Evolutionary conservation across 2,329 filamentous ascomycete species (phyloP).

Genomic region (Purpureocillium lavendulum): DNA sequence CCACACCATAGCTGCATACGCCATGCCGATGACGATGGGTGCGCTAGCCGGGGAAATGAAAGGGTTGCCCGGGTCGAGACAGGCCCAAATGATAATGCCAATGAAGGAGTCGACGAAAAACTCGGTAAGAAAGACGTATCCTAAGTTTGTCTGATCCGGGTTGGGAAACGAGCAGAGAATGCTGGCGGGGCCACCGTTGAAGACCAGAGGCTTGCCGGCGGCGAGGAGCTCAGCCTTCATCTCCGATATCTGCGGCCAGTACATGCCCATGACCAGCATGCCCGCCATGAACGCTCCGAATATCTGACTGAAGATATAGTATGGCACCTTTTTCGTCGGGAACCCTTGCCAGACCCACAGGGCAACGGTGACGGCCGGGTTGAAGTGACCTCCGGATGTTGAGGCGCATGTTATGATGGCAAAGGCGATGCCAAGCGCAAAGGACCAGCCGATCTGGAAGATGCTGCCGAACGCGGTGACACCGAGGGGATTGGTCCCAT

Average conservation of each 20-base stretch:
- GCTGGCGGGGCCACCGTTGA: constrained; percentile 40
- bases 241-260: constrained; percentile 36
- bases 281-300: constrained; percentile 48
- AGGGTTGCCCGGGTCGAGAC: constrained; percentile 49
- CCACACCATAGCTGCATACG: constrained; percentile 46
- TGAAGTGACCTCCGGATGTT: constrained; percentile 47
- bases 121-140: constrained; percentile 49
- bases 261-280: constrained; percentile 46
- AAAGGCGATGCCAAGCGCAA: constrained; percentile 48
- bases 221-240: constrained; percentile 25
- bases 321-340: constrained; percentile 47
- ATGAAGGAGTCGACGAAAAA: constrained; percentile 52
- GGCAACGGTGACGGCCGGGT: constrained; percentile 39
- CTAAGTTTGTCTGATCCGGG: constrained; percentile 40
- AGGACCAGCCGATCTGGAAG: constrained; percentile 47
- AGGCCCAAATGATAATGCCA: constrained; percentile 48
- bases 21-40: constrained; percentile 47
- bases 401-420: constrained; percentile 49
- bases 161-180: constrained; percentile 47
- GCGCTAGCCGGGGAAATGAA: constrained; percentile 39
- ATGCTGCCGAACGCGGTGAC: constrained; percentile 32
- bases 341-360: constrained; percentile 47
- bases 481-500: constrained; percentile 27
- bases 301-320: constrained; percentile 48
- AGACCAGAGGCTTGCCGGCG: constrained; percentile 20